These are phyloP conservation scores for Lachancea thermotolerans DNA, from an alignment of 805 yeast species.

Conservation along the genomic window DNA sequence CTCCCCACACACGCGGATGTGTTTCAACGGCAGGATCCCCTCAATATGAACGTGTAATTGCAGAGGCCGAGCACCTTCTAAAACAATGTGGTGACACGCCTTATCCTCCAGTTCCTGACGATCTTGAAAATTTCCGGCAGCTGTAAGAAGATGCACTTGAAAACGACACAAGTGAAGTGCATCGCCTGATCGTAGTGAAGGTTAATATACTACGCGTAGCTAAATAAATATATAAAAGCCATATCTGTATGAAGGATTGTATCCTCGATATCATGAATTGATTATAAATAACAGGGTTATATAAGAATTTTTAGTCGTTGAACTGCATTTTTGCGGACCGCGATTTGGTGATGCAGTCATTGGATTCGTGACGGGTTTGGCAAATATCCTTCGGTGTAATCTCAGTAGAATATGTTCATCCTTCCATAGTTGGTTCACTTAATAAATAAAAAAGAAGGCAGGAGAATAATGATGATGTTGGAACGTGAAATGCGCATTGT, in stretches of 20 bases:
- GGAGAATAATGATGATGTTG: neutral
- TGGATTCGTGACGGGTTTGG: neutral
- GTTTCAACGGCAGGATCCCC: no score
- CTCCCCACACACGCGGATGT: no score
- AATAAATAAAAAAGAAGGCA: slow-evolving; percentile 5
- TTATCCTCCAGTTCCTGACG: slow-evolving; percentile 35
- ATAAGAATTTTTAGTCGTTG: slow-evolving; percentile 3
- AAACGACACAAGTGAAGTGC: no score
- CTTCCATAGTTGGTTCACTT: neutral
- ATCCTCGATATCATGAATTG: slow-evolving; percentile 7
- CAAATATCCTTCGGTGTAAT: neutral
- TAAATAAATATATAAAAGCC: no score
- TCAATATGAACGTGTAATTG: slow-evolving; percentile 3
- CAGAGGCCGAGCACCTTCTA: slow-evolving; percentile 15
- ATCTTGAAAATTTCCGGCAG: slow-evolving; percentile 18
- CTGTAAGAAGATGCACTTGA: neutral
- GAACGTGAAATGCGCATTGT: neutral
- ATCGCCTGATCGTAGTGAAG: no score
- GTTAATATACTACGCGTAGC: no score
- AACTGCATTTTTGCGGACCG: neutral
- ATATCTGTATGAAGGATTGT: neutral
- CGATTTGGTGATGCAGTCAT: neutral
- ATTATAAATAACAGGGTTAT: slow-evolving; percentile 9
- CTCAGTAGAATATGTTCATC: slow-evolving; percentile 6
- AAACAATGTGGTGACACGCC: slow-evolving; percentile 23